These are phyloP conservation scores for Penicillium simplicissimum DNA, from an alignment of 495 filamentous ascomycete species.

Conservation along the genomic window DNA sequence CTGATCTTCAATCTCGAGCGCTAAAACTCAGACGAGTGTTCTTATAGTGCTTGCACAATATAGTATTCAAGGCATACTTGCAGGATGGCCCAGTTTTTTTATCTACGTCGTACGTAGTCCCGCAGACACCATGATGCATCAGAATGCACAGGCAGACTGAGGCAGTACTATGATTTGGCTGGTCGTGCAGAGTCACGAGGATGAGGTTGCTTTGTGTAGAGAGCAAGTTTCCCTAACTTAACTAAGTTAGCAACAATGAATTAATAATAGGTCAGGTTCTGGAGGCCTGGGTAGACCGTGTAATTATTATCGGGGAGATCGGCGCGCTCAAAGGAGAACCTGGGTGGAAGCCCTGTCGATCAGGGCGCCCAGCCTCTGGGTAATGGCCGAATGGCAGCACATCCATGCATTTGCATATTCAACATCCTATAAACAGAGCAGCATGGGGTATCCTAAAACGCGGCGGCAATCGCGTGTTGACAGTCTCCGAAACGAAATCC, in stretches of 20 bases:
- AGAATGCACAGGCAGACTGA: conserved; percentile 20
- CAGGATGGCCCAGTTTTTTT: background rate
- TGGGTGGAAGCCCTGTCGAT: conserved; percentile 14
- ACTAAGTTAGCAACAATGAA: too few relatives aligned
- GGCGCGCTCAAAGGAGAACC: conserved; percentile 5
- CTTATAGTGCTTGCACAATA: background rate
- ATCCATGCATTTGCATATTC: background rate
- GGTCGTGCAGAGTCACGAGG: background rate
- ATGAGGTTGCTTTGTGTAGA: too few relatives aligned
- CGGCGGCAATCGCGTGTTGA: conserved; percentile 15
- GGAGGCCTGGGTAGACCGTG: background rate
- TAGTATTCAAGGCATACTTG: background rate
- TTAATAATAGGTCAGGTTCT: too few relatives aligned
- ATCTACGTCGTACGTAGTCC: background rate
- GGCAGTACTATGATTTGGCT: conserved; percentile 8
- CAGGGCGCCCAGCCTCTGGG: background rate
- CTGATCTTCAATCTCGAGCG: background rate
- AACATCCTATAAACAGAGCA: background rate
- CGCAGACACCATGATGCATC: conserved; percentile 17
- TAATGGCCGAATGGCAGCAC: background rate
- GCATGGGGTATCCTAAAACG: conserved; percentile 7
- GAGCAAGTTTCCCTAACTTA: background rate
- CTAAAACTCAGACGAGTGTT: background rate
- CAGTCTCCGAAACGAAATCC: background rate
- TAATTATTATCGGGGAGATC: conserved; percentile 10